These are phyloP conservation scores for Schizophyllum amplum DNA, from an alignment of 1,284 basidiomycete genomes.

Conservation along the genomic window DNA sequence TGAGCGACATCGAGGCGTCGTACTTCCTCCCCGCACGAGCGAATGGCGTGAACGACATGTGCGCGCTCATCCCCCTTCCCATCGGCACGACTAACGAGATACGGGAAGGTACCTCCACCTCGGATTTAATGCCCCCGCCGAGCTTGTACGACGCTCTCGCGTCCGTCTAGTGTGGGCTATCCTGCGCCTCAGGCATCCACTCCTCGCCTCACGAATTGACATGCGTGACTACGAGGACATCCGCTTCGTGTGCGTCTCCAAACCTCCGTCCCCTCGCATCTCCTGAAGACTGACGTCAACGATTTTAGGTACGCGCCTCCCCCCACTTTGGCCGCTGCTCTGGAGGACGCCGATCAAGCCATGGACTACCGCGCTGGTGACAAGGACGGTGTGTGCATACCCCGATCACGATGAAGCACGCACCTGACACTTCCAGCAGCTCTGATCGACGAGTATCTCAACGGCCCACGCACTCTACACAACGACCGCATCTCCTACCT, in stretches of 20 bases:
- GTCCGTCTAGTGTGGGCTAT: constrained; percentile 63
- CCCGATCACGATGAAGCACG: constrained; percentile 25
- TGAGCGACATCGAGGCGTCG: constrained; percentile 61
- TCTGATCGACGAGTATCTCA: constrained; percentile 61
- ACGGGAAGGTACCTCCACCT: constrained; percentile 58
- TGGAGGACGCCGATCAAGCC: constrained; percentile 38
- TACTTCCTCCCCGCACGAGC: constrained; percentile 69
- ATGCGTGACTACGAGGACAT: constrained; percentile 60
- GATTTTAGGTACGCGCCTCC: constrained; percentile 41
- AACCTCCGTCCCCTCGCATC: background rate
- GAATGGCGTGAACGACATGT: constrained; percentile 81
- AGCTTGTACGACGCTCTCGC: constrained; percentile 34
- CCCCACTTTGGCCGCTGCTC: constrained; percentile 32
- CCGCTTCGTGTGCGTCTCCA: constrained; percentile 48
- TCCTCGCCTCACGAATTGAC: constrained; percentile 51
- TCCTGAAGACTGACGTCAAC: constrained; percentile 4
- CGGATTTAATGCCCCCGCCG: constrained; percentile 43
- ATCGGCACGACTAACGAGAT: constrained; percentile 2
- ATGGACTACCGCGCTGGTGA: constrained; percentile 42
- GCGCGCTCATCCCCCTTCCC: constrained; percentile 14
- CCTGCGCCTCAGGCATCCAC: constrained; percentile 55
- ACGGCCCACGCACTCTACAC: constrained; percentile 66
- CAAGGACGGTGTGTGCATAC: constrained; percentile 38
- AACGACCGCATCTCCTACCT: constrained; percentile 65
- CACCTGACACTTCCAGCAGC: background rate